These are phyloP conservation scores for Turritis glabra DNA, from an alignment of 345 rosid species.

Conservation along the genomic window DNA sequence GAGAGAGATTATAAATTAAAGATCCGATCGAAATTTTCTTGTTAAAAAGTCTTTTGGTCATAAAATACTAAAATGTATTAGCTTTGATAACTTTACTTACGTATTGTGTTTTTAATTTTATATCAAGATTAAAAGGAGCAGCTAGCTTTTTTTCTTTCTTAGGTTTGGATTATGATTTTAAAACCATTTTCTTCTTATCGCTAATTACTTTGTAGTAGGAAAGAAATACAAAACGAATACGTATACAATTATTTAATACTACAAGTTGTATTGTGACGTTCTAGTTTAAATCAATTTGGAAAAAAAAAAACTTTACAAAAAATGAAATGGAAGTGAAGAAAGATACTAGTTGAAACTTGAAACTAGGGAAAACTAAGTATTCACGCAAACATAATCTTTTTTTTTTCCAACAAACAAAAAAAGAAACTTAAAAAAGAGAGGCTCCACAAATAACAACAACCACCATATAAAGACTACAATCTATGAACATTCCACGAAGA, in stretches of 20 bases:
- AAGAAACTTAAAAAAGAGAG: slow-evolving; percentile 15
- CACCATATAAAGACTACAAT: slow-evolving; percentile 70
- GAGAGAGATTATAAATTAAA: too few species aligned
- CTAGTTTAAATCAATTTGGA: background rate
- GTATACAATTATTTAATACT: too few species aligned
- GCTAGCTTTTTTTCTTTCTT: background rate
- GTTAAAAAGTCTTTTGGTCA: too few species aligned
- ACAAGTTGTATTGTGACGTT: too few species aligned
- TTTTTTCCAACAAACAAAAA: background rate
- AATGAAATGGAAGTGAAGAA: background rate
- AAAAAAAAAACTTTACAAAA: background rate
- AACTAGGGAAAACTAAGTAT: too few species aligned
- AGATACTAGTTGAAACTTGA: too few species aligned
- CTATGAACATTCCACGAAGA: slow-evolving; percentile 65
- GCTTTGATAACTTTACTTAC: too few species aligned
- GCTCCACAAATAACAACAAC: slow-evolving; percentile 57
- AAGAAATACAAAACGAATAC: too few species aligned
- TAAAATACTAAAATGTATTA: too few species aligned
- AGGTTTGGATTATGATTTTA: background rate
- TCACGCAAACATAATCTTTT: background rate
- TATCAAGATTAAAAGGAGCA: background rate
- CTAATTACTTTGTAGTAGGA: background rate
- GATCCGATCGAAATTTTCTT: too few species aligned
- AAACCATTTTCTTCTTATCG: background rate
- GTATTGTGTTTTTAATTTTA: background rate